phyloP scores from a whole-genome alignment of 129 eudicot genomes.

The Scalesia atractyloides region DNA sequence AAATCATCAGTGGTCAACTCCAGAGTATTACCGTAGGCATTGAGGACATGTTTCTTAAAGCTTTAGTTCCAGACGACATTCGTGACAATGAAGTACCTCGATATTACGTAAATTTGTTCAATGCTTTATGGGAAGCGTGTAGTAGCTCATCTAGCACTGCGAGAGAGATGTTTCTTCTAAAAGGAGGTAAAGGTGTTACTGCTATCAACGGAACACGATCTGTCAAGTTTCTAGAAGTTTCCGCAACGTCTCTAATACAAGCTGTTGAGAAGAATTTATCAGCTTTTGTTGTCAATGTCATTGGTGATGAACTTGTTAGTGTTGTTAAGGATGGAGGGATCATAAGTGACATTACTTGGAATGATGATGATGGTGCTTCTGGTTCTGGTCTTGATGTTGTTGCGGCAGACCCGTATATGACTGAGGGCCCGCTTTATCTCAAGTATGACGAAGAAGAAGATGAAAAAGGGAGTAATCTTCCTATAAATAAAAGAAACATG shows the following conservation, averaged over 20 bases:
- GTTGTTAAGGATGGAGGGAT: constrained; percentile 72
- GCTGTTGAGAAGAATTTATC: constrained; percentile 70
- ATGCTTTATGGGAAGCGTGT: constrained; percentile 95
- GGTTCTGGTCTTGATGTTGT: constrained; percentile 50
- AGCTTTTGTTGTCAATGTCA: constrained; percentile 72
- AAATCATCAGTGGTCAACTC: constrained; percentile 72
- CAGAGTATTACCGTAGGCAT: constrained; percentile 74
- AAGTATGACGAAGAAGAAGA: constrained; percentile 69
- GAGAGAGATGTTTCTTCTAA: constrained; percentile 71
- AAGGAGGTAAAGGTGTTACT: constrained; percentile 83
- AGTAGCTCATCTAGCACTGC: constrained; percentile 84
- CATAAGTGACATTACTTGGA: constrained; percentile 53
- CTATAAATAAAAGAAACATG: constrained; percentile 50
- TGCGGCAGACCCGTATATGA: constrained; percentile 35
- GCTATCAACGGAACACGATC: constrained; percentile 88
- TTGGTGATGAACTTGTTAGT: constrained; percentile 73
- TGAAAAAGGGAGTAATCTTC: constrained; percentile 39
- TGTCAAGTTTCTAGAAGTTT: constrained; percentile 84
- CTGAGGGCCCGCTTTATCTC: constrained; percentile 71
- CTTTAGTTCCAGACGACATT: constrained; percentile 64
- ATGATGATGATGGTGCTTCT: constrained; percentile 34
- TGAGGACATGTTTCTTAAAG: constrained; percentile 92
- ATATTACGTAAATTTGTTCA: constrained; percentile 61
- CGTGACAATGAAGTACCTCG: constrained; percentile 40
- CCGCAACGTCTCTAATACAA: constrained; percentile 52